Conservation (phyloP, 768 basidiomycete species). For the Lentinula aciculospora region DNA sequence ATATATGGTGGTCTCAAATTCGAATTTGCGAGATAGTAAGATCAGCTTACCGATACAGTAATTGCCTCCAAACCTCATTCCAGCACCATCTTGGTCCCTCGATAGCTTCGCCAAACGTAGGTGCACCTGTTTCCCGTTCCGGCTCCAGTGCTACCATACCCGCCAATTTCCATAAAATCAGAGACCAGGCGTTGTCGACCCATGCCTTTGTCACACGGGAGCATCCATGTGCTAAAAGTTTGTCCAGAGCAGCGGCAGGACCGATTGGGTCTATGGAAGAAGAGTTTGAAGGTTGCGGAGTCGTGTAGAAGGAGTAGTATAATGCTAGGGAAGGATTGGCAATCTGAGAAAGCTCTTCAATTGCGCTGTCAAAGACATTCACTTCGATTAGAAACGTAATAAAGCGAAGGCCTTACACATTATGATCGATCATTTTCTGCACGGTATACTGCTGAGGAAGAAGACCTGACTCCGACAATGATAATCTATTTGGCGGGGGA, state of each 20-base stretch:
- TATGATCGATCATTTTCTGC: constrained; percentile 41
- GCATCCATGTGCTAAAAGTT: constrained; percentile 56
- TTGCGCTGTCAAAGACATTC: constrained; percentile 30
- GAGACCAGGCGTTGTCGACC: constrained; percentile 89
- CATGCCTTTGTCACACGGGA: constrained; percentile 65
- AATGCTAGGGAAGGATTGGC: constrained; percentile 43
- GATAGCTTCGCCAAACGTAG: not conserved
- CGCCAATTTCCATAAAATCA: constrained; percentile 94
- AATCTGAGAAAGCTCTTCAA: constrained; percentile 46
- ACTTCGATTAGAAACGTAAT: not conserved
- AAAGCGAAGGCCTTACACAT: constrained; percentile 37
- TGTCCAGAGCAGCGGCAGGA: constrained; percentile 49
- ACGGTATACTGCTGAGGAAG: constrained; percentile 39
- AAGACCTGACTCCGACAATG: constrained; percentile 44
- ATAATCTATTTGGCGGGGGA: constrained; percentile 29
- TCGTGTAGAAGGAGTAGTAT: constrained; percentile 54
- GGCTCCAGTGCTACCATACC: constrained; percentile 78
- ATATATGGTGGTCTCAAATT: not conserved
- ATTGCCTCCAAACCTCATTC: constrained; percentile 74
- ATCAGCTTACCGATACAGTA: constrained; percentile 70
- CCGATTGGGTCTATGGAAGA: constrained; percentile 8
- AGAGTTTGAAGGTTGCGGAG: constrained; percentile 20
- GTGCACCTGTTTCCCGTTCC: constrained; percentile 28
- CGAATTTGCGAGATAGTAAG: not conserved
- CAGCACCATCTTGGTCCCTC: constrained; percentile 65